Conservation (phyloP, 2,329 filamentous ascomycete genomes). For the Colletotrichum limetticola region DNA sequence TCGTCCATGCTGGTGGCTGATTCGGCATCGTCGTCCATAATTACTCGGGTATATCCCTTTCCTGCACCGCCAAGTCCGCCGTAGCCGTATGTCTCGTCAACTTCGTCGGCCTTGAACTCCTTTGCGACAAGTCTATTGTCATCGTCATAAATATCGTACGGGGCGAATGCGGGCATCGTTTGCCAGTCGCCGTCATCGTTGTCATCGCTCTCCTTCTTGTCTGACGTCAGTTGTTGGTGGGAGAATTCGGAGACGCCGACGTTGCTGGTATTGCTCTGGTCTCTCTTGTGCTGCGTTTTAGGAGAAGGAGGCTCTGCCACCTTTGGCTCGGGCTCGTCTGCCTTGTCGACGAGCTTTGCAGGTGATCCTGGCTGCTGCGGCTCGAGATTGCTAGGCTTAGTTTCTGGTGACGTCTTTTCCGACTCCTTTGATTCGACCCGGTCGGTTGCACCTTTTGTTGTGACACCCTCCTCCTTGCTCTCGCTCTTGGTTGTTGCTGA, state of each 20-base stretch:
- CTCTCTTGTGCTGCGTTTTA: slow-evolving; percentile 37
- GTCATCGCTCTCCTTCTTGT: slow-evolving; percentile 63
- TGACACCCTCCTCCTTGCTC: neutral
- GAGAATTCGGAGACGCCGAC: slow-evolving; percentile 82
- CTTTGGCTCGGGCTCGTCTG: slow-evolving; percentile 32
- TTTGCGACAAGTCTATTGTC: slow-evolving; percentile 87
- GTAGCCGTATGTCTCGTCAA: slow-evolving; percentile 76
- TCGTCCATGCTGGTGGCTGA: slow-evolving; percentile 97
- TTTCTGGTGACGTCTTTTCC: neutral
- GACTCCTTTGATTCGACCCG: neutral
- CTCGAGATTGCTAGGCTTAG: neutral
- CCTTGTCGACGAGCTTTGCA: slow-evolving; percentile 25
- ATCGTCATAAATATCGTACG: slow-evolving; percentile 96
- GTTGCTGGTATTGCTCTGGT: slow-evolving; percentile 51
- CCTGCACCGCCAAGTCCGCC: slow-evolving; percentile 86
- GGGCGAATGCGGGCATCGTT: slow-evolving; percentile 91
- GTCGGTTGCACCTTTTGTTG: neutral
- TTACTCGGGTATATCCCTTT: slow-evolving; percentile 95
- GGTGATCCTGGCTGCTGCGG: slow-evolving; percentile 10
- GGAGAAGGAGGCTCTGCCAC: neutral
- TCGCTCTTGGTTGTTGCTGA: neutral
- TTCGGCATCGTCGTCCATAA: slow-evolving; percentile 92
- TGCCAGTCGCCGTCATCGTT: slow-evolving; percentile 83
- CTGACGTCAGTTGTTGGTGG: slow-evolving; percentile 79
- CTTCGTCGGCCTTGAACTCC: slow-evolving; percentile 78